These are phyloP conservation scores for Ramalina intermedia DNA, from an alignment of 495 filamentous ascomycete species.

Conservation along the genomic window DNA sequence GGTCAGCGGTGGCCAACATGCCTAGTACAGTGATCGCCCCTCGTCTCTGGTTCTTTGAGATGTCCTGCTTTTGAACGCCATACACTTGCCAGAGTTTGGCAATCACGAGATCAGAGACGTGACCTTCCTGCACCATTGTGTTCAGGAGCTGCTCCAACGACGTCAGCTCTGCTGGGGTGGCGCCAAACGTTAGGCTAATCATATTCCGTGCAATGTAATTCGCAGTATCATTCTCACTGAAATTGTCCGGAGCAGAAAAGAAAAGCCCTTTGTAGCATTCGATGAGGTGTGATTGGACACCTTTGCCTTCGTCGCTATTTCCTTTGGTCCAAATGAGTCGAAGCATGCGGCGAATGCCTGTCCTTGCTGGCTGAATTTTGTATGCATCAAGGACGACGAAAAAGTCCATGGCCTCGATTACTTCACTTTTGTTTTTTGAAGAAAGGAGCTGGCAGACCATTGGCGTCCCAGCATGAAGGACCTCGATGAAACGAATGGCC, in stretches of 20 bases:
- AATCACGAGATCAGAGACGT: slow-evolving; percentile 73
- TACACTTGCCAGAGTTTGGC: slow-evolving; percentile 97
- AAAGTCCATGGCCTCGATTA: slow-evolving; percentile 98
- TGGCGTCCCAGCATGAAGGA: slow-evolving; percentile 67
- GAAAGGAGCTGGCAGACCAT: slow-evolving; percentile 74
- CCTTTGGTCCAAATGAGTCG: slow-evolving; percentile 98
- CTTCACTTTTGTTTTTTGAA: slow-evolving; percentile 92
- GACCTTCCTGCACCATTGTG: slow-evolving; percentile 91
- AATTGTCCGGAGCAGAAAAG: slow-evolving; percentile 81
- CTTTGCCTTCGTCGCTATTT: slow-evolving; percentile 97
- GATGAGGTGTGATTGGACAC: slow-evolving; percentile 90
- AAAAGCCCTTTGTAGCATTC: slow-evolving; percentile 94
- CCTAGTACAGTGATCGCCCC: slow-evolving; percentile 93
- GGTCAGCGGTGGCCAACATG: slow-evolving; percentile 88
- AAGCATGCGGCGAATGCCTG: slow-evolving; percentile 85
- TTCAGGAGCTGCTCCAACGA: slow-evolving; percentile 86
- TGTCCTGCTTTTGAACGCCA: slow-evolving; percentile 81
- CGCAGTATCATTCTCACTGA: slow-evolving; percentile 77
- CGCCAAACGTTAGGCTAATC: slow-evolving; percentile 94
- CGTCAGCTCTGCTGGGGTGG: slow-evolving; percentile 85
- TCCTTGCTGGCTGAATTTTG: slow-evolving; percentile 80
- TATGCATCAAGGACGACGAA: slow-evolving; percentile 90
- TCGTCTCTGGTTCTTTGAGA: slow-evolving; percentile 79
- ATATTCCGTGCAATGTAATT: slow-evolving; percentile 96
- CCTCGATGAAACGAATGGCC: slow-evolving; percentile 85